Percentiles rank a stretch among this genome's conserved stretches.
phyloP scores from a whole-genome alignment of 192 early-diverging fungal species.

The Coemansia sp. region DNA sequence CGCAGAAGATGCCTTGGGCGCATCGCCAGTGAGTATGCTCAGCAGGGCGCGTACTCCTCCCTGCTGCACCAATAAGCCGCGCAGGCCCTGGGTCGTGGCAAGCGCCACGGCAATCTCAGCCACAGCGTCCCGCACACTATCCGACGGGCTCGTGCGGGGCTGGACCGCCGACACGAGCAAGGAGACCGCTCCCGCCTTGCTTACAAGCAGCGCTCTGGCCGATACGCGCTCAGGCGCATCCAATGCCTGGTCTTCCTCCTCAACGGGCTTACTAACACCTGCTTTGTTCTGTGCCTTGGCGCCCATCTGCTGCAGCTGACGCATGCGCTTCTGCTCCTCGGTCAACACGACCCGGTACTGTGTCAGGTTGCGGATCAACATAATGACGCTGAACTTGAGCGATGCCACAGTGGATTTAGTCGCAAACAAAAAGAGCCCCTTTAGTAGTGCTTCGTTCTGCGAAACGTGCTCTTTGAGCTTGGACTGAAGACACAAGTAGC shows the following conservation, averaged over 20 bases:
- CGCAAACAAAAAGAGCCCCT: slow-evolving; percentile 59
- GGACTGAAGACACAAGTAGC: slow-evolving; percentile 75
- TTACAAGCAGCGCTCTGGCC: slow-evolving; percentile 59
- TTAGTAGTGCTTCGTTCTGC: slow-evolving; percentile 61
- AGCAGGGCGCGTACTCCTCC: slow-evolving; percentile 72
- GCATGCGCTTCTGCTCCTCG: slow-evolving; percentile 80
- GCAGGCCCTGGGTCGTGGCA: slow-evolving; percentile 66
- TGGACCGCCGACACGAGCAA: slow-evolving; percentile 44
- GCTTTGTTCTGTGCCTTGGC: slow-evolving; percentile 37
- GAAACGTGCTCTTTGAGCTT: slow-evolving; percentile 72
- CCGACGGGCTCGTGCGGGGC: slow-evolving; percentile 58
- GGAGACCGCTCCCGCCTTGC: slow-evolving; percentile 56
- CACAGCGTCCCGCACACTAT: slow-evolving; percentile 63
- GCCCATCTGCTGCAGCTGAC: slow-evolving; percentile 73
- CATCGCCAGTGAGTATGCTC: slow-evolving; percentile 23
- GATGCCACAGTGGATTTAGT: slow-evolving; percentile 50
- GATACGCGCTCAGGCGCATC: slow-evolving; percentile 30
- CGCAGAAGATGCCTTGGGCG: slow-evolving; percentile 20
- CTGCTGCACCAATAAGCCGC: slow-evolving; percentile 82
- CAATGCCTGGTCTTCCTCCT: slow-evolving; percentile 13
- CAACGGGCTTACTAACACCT: background rate
- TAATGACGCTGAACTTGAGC: slow-evolving; percentile 72
- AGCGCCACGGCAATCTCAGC: slow-evolving; percentile 72
- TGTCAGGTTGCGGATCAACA: slow-evolving; percentile 79
- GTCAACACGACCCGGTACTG: slow-evolving; percentile 66